Percentiles rank a stretch among this genome's conserved stretches.
Evolutionary conservation across 1,284 basidiomycete genomes (phyloP).

Genomic region (Fomitopsis betulina): DNA sequence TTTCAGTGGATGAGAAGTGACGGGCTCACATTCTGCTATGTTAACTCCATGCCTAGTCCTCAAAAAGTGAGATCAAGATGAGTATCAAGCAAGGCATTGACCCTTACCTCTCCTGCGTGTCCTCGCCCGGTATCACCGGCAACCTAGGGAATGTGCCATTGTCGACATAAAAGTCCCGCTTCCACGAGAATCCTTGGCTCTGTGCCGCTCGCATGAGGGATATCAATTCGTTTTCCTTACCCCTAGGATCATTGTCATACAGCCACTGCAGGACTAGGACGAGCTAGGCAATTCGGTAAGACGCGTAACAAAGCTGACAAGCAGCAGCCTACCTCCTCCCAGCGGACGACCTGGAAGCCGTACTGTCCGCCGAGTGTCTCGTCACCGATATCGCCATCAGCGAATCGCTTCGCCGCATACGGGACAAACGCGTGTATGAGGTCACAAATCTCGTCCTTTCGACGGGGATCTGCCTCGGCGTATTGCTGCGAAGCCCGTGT

Average conservation of each 20-base stretch:
- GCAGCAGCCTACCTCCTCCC: slow-evolving; percentile 2
- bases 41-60: slow-evolving; percentile 2
- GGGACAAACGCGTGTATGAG: slow-evolving; percentile 3
- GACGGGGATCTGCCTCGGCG: slow-evolving; percentile 3
- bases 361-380: slow-evolving; percentile 2
- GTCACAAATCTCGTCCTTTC: not conserved
- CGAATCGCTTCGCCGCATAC: slow-evolving; percentile 4
- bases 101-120: not conserved
- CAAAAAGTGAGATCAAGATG: not conserved
- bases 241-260: slow-evolving; percentile 6
- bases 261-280: slow-evolving; percentile 4
- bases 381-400: slow-evolving; percentile 1
- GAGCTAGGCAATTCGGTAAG: not conserved
- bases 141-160: slow-evolving; percentile 5
- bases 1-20: not conserved
- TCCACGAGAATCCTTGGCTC: slow-evolving; percentile 4
- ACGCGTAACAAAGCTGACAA: not conserved
- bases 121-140: slow-evolving; percentile 1
- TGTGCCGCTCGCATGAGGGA: slow-evolving; percentile 4
- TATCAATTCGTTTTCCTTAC: not conserved
- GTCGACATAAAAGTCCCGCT: slow-evolving; percentile 4
- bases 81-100: not conserved
- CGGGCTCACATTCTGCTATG: not conserved
- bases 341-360: slow-evolving; percentile 5
- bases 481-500: not conserved